A percentile compares a stretch with the other conserved stretches of the same genome.
These are phyloP conservation scores for Trypanosoma platydactyli DNA, from an alignment of 208 protist species.

Conservation along the genomic window DNA sequence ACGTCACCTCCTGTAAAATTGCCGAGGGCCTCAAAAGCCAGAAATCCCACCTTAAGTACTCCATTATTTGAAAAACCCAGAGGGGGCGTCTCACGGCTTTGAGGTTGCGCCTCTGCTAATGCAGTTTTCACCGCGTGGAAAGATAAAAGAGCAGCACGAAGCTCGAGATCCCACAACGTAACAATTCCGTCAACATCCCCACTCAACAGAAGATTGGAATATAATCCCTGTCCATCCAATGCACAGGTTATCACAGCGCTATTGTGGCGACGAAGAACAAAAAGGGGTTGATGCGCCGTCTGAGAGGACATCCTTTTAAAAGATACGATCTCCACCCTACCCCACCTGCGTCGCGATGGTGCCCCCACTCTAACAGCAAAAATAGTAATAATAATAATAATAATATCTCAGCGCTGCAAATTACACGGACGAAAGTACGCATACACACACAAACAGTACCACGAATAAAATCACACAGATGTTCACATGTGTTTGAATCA, in stretches of 20 bases:
- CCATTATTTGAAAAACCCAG: constrained; percentile 19
- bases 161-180: constrained; percentile 67
- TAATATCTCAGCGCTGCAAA: too few relatives aligned
- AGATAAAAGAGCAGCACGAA: constrained; percentile 41
- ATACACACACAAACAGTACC: too few relatives aligned
- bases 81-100: neutral
- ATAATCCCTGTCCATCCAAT: constrained; percentile 44
- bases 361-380: too few relatives aligned
- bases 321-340: neutral
- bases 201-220: constrained; percentile 42
- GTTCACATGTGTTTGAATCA: too few relatives aligned
- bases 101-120: neutral
- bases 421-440: too few relatives aligned
- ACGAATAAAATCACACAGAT: too few relatives aligned
- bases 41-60: constrained; percentile 39
- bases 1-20: neutral
- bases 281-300: constrained; percentile 51
- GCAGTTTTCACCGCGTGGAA: constrained; percentile 33
- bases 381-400: too few relatives aligned
- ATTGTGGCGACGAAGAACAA: constrained; percentile 63
- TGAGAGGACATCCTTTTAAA: constrained; percentile 7
- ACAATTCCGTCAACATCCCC: constrained; percentile 68
- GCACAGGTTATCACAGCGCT: constrained; percentile 57
- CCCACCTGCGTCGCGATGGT: neutral
- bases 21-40: constrained; percentile 8